Evolutionary conservation across 129 eudicot genomes (phyloP).

Genomic region (Smallanthus sonchifolius): DNA sequence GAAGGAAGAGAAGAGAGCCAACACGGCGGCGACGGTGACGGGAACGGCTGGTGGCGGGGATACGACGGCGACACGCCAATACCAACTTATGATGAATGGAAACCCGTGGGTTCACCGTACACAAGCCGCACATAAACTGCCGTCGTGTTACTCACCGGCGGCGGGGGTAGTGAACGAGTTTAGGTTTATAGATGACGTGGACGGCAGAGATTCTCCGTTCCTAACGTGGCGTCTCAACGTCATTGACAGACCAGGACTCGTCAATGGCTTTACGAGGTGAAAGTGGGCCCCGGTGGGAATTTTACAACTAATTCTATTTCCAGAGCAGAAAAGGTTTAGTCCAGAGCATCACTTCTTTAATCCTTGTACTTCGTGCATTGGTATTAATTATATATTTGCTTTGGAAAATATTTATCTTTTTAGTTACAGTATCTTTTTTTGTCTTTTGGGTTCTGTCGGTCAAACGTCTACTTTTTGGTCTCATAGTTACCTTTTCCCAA

Average conservation of each 20-base stretch:
- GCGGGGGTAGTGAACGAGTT: constrained; percentile 55
- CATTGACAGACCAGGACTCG: constrained; percentile 57
- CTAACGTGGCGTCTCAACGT: constrained; percentile 73
- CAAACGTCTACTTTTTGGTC: constrained; percentile 23
- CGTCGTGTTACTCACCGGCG: constrained; percentile 48
- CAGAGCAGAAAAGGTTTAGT: constrained; percentile 7
- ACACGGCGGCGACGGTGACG: constrained; percentile 56
- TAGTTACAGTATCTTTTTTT: neutral
- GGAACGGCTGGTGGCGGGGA: constrained; percentile 17
- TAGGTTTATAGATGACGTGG: constrained; percentile 66
- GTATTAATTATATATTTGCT: constrained; percentile 7
- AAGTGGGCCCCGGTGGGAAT: neutral
- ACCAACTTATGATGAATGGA: constrained; percentile 36
- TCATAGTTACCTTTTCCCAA: constrained; percentile 15
- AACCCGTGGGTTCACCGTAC: constrained; percentile 49
- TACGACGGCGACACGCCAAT: constrained; percentile 27
- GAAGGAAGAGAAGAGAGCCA: constrained; percentile 88
- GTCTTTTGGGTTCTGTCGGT: constrained; percentile 25
- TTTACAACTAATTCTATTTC: constrained; percentile 8
- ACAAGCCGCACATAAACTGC: constrained; percentile 47
- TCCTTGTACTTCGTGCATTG: constrained; percentile 25
- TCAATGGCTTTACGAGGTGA: constrained; percentile 79
- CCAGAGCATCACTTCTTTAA: constrained; percentile 5
- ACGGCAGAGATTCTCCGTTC: constrained; percentile 55
- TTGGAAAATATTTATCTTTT: constrained; percentile 13